A percentile compares a stretch with the other conserved stretches of the same genome.
Conservation (phyloP, 2,329 filamentous ascomycete species). For the Orbilia brochopaga region DNA sequence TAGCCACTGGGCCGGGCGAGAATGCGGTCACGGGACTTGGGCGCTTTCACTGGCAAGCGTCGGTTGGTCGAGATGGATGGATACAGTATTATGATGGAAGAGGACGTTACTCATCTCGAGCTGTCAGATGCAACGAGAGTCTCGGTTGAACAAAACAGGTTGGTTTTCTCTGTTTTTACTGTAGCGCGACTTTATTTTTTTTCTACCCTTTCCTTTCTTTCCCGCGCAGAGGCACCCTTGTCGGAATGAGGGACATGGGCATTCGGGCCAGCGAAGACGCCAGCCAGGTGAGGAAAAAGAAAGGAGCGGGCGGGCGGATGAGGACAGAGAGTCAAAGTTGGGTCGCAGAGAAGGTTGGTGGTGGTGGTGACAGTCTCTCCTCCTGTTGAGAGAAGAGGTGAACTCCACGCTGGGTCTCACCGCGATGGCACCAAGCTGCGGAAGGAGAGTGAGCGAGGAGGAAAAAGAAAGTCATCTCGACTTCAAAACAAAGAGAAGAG, state of each 20-base stretch:
- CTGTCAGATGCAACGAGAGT: not conserved
- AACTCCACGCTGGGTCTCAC: conserved; percentile 39
- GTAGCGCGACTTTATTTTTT: conserved; percentile 52
- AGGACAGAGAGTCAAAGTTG: conserved; percentile 25
- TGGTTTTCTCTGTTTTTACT: not conserved
- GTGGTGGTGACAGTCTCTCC: no score
- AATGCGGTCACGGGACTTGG: no score
- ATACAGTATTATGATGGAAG: no score
- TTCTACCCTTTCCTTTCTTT: conserved; percentile 55
- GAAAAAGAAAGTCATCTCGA: not conserved
- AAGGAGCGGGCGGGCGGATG: conserved; percentile 20
- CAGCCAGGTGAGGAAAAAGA: conserved; percentile 35
- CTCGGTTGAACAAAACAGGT: not conserved
- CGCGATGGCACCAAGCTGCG: conserved; percentile 12
- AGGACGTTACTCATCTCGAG: no score
- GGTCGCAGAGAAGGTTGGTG: conserved; percentile 31
- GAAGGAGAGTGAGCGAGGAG: not conserved
- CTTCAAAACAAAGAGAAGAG: conserved; percentile 42
- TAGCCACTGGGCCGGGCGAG: no score
- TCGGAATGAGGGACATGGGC: conserved; percentile 49
- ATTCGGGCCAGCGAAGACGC: conserved; percentile 20
- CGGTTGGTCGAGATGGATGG: no score
- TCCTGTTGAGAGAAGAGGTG: no score
- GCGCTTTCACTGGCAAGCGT: no score
- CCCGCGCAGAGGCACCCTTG: conserved; percentile 29